Evolutionary conservation across 1,139 yeast species (phyloP).

Genomic region (Diutina pseudorugosa): DNA sequence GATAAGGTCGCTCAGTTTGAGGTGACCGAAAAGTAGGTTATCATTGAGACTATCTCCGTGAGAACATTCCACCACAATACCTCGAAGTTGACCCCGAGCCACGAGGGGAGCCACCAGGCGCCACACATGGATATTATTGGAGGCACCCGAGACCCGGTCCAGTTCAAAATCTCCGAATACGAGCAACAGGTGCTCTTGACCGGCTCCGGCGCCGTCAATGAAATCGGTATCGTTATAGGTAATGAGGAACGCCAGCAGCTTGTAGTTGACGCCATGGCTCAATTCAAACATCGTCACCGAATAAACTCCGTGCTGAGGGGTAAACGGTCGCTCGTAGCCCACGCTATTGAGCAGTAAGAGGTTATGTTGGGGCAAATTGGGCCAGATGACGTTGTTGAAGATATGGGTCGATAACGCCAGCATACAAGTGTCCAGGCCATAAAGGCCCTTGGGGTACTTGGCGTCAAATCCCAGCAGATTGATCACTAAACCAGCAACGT

Average conservation of each 20-base stretch:
- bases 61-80: slow-evolving; percentile 71
- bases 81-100: slow-evolving; percentile 24
- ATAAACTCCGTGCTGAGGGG: slow-evolving; percentile 11
- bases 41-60: slow-evolving; percentile 35
- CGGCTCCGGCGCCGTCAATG: neutral
- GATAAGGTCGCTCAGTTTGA: slow-evolving; percentile 55
- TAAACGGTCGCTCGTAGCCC: slow-evolving; percentile 10
- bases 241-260: slow-evolving; percentile 41
- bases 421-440: slow-evolving; percentile 9
- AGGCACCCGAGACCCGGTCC: slow-evolving; percentile 33
- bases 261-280: slow-evolving; percentile 29
- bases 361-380: slow-evolving; percentile 40
- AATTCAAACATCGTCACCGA: slow-evolving; percentile 22
- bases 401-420: slow-evolving; percentile 40
- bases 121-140: slow-evolving; percentile 47
- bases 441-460: slow-evolving; percentile 15
- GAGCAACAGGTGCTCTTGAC: slow-evolving; percentile 25
- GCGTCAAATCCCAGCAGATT: slow-evolving; percentile 50
- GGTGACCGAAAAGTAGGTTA: slow-evolving; percentile 54
- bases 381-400: slow-evolving; percentile 78
- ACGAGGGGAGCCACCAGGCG: slow-evolving; percentile 35
- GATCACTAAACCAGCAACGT: slow-evolving; percentile 53
- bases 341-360: slow-evolving; percentile 14
- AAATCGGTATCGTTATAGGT: slow-evolving; percentile 13
- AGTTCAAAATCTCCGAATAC: slow-evolving; percentile 79